These are phyloP conservation scores for Beverwykella pulmonaria DNA, from an alignment of 495 filamentous ascomycete genomes.

Conservation along the genomic window DNA sequence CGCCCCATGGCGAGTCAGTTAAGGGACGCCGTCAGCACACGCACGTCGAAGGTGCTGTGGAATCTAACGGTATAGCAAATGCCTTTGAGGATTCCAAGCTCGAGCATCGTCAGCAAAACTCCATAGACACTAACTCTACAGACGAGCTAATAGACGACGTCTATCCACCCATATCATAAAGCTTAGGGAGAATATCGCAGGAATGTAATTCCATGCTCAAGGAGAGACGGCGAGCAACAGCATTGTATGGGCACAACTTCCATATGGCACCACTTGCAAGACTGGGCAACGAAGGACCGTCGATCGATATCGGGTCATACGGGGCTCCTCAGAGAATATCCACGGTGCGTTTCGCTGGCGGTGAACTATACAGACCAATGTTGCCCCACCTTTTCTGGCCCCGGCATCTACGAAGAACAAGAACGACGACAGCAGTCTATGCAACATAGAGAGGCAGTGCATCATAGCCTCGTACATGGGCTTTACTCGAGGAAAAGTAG, in stretches of 20 bases:
- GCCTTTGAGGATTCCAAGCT: background rate
- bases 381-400: slow-evolving; percentile 6
- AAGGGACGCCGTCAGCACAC: background rate
- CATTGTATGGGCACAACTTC: background rate
- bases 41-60: background rate
- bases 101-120: background rate
- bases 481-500: slow-evolving; percentile 14
- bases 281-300: background rate
- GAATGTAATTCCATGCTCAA: slow-evolving; percentile 24
- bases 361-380: slow-evolving; percentile 1
- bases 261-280: background rate
- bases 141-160: background rate
- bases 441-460: background rate
- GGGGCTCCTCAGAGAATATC: slow-evolving; percentile 1
- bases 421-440: background rate
- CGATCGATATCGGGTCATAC: background rate
- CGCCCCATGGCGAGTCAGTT: background rate
- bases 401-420: slow-evolving; percentile 30
- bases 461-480: background rate
- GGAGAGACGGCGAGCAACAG: background rate
- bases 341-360: slow-evolving; percentile 22
- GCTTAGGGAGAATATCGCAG: slow-evolving; percentile 18
- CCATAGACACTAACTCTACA: background rate
- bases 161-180: slow-evolving; percentile 15
- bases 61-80: background rate